These are phyloP conservation scores for Arachis hypogaea DNA, from an alignment of 306 rosid species.

Conservation along the genomic window DNA sequence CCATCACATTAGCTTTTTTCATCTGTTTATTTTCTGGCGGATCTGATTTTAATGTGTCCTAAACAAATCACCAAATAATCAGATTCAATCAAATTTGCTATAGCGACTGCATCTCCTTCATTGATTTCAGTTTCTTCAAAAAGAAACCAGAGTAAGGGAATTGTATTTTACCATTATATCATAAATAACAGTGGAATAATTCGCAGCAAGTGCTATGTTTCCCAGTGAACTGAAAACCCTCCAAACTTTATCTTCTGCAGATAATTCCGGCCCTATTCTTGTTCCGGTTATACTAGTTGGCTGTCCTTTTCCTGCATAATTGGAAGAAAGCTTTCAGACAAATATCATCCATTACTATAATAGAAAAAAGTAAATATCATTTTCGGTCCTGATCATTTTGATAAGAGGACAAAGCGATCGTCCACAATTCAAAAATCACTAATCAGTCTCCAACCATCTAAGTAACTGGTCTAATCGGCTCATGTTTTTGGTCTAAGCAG, in stretches of 20 bases:
- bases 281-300: conserved; percentile 48
- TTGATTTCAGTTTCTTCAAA: neutral
- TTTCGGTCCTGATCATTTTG: too few species aligned
- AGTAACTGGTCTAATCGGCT: too few species aligned
- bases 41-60: conserved; percentile 71
- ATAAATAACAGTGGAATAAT: conserved; percentile 53
- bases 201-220: conserved; percentile 71
- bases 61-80: conserved; percentile 22
- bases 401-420: too few species aligned
- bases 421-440: too few species aligned
- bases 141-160: neutral
- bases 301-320: conserved; percentile 50
- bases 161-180: conserved; percentile 54
- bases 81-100: conserved; percentile 12
- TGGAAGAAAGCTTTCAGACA: too few species aligned
- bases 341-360: too few species aligned
- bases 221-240: conserved; percentile 62
- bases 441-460: too few species aligned
- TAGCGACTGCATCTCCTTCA: neutral
- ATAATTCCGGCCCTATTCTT: conserved; percentile 40
- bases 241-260: conserved; percentile 57
- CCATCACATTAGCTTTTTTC: conserved; percentile 62
- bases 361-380: too few species aligned
- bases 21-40: conserved; percentile 77
- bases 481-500: too few species aligned